These are phyloP conservation scores for Turnera subulata DNA, from an alignment of 345 rosid species.

Conservation along the genomic window DNA sequence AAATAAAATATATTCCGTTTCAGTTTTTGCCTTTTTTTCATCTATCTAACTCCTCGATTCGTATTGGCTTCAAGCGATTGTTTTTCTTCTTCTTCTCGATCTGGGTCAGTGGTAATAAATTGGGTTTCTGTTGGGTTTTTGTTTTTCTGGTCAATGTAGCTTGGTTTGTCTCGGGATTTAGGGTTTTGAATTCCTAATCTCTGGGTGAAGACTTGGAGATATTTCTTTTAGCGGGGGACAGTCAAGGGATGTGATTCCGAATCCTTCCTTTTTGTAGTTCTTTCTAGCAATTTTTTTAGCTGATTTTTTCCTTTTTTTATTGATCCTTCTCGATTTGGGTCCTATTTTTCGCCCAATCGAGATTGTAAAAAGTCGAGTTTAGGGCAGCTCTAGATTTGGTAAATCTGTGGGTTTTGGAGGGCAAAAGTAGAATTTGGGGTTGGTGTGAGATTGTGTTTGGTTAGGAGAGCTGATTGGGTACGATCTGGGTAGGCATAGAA, in stretches of 20 bases:
- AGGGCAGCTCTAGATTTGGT: conserved; percentile 12
- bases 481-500: conserved; percentile 5
- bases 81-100: not conserved
- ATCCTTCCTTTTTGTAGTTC: not conserved
- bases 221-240: not conserved
- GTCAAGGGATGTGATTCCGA: not conserved
- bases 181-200: conserved; percentile 20
- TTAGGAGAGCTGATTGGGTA: not conserved
- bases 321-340: not conserved
- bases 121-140: conserved; percentile 5
- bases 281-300: not conserved
- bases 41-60: not conserved
- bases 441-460: conserved; percentile 1
- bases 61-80: not conserved
- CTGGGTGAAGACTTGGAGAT: conserved; percentile 6
- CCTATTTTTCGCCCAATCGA: not conserved
- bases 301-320: too few species aligned
- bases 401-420: conserved; percentile 24
- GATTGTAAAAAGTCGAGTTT: not conserved
- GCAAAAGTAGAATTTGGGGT: not conserved
- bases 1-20: not conserved
- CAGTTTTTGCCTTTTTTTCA: not conserved
- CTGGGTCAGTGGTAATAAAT: not conserved
- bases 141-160: conserved; percentile 30
- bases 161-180: conserved; percentile 7